Conservation (phyloP, 164 flowering plant species). For the Buxus sempervirens region DNA sequence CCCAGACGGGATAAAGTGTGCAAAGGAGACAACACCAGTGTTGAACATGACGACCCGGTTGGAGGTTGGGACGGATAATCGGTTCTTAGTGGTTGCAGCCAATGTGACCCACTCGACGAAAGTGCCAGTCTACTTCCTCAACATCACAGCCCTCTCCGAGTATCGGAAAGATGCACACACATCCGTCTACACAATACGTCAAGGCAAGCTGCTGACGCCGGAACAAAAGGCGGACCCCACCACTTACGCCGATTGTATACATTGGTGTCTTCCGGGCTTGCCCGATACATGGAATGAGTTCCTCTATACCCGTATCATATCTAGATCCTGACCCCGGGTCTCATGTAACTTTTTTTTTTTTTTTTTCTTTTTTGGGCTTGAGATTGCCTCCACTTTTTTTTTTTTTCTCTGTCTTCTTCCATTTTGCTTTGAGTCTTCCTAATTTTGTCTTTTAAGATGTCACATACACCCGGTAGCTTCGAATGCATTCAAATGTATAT, state of each 20-base stretch:
- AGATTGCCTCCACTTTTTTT: no score
- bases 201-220: slow-evolving; percentile 60
- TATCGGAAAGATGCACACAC: slow-evolving; percentile 89
- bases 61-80: slow-evolving; percentile 66
- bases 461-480: no score
- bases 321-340: slow-evolving; percentile 39
- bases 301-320: slow-evolving; percentile 55
- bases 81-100: slow-evolving; percentile 47
- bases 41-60: slow-evolving; percentile 44
- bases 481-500: no score
- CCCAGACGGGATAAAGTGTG: slow-evolving; percentile 81
- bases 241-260: slow-evolving; percentile 77
- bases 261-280: slow-evolving; percentile 94
- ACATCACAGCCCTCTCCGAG: slow-evolving; percentile 79
- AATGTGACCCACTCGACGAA: slow-evolving; percentile 59
- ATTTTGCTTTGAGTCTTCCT: no score
- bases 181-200: slow-evolving; percentile 63
- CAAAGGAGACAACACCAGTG: slow-evolving; percentile 65
- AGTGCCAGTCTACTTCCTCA: slow-evolving; percentile 55
- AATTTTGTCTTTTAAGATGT: no score
- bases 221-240: slow-evolving; percentile 67
- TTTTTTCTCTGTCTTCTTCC: no score
- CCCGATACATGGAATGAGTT: slow-evolving; percentile 98
- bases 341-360: not conserved
- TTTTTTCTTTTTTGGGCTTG: not conserved